Conservation (phyloP, 805 yeast genomes). For the Scheffersomyces coipomensis region DNA sequence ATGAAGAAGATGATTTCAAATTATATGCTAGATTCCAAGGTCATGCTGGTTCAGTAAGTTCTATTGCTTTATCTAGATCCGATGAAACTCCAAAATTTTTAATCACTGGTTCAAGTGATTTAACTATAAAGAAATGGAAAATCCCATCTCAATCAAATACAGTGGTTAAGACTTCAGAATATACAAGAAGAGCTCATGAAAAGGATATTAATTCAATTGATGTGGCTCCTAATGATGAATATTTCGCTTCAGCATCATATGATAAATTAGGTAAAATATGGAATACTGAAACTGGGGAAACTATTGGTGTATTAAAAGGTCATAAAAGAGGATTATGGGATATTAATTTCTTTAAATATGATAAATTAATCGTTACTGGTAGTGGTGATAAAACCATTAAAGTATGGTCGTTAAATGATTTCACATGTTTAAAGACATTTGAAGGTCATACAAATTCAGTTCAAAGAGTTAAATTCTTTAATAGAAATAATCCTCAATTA, state of each 20-base stretch:
- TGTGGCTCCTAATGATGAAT: conserved; percentile 84
- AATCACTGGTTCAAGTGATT: conserved; percentile 81
- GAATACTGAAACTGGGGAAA: conserved; percentile 85
- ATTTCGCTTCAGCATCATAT: conserved; percentile 90
- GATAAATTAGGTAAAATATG: conserved; percentile 91
- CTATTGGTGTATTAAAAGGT: conserved; percentile 78
- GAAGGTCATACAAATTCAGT: conserved; percentile 96
- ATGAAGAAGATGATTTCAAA: conserved; percentile 33
- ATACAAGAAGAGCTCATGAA: conserved; percentile 94
- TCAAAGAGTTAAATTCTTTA: conserved; percentile 73
- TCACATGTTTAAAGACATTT: conserved; percentile 72
- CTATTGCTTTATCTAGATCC: conserved; percentile 70
- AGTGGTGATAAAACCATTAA: conserved; percentile 91
- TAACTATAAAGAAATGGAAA: conserved; percentile 84
- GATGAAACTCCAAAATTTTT: conserved; percentile 59
- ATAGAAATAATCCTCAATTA: conserved; percentile 58
- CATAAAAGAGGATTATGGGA: conserved; percentile 97
- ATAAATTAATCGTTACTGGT: conserved; percentile 74
- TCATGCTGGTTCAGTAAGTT: conserved; percentile 84
- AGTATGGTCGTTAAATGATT: conserved; percentile 84
- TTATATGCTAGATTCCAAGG: conserved; percentile 71
- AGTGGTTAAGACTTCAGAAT: conserved; percentile 63
- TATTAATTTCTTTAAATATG: conserved; percentile 76
- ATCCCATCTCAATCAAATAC: conserved; percentile 47
- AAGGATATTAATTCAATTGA: conserved; percentile 91